Conservation (phyloP, 2,329 filamentous ascomycete species). For the Dothidotthia symphoricarpi region DNA sequence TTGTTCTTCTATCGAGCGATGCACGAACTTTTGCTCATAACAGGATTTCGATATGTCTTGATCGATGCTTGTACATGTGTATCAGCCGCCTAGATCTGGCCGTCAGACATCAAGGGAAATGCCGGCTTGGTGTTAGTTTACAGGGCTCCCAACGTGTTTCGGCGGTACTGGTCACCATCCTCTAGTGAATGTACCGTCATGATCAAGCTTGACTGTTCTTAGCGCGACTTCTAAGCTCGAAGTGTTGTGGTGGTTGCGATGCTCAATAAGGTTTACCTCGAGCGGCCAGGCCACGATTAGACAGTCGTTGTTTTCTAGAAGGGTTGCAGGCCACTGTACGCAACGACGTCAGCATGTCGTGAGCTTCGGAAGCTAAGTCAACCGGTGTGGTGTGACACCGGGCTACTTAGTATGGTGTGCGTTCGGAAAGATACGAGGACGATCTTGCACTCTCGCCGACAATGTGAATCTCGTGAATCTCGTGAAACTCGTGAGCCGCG, state of each 20-base stretch:
- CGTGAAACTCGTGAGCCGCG: too few species aligned
- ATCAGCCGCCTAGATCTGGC: too few species aligned
- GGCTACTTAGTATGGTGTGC: constrained; percentile 7
- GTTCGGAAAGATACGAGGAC: constrained; percentile 4
- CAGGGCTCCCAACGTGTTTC: too few species aligned
- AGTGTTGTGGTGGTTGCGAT: background rate
- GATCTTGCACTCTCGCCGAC: background rate
- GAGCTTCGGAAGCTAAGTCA: constrained; percentile 6
- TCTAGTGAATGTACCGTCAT: too few species aligned
- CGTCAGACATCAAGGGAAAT: too few species aligned
- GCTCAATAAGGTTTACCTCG: background rate
- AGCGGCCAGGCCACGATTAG: constrained; percentile 20
- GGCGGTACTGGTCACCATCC: background rate
- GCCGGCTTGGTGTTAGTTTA: too few species aligned
- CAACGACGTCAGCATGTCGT: constrained; percentile 21
- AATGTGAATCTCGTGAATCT: too few species aligned
- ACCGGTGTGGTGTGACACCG: constrained; percentile 26
- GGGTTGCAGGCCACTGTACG: constrained; percentile 30
- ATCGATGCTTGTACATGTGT: too few species aligned
- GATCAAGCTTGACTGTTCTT: too few species aligned
- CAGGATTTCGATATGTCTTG: too few species aligned
- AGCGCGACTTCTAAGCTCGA: too few species aligned
- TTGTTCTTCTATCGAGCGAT: constrained; percentile 3
- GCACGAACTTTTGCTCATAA: too few species aligned
- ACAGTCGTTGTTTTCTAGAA: constrained; percentile 30